Conservation (phyloP, 164 flowering plant genomes). For the Umbellularia californica region DNA sequence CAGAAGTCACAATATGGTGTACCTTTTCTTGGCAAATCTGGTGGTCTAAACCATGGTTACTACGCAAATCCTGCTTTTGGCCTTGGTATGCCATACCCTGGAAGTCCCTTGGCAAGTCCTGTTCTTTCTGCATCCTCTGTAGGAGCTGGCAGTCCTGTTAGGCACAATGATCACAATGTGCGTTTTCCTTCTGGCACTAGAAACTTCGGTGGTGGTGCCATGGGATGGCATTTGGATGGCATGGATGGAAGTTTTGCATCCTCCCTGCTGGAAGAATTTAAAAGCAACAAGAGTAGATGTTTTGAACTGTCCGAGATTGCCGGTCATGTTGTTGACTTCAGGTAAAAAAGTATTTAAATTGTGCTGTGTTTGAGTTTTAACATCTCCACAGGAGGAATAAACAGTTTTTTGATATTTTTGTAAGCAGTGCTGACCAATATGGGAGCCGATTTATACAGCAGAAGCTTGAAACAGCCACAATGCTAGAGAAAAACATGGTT, state of each 20-base stretch:
- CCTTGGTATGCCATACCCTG: conserved; percentile 49
- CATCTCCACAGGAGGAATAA: not conserved
- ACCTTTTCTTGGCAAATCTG: conserved; percentile 38
- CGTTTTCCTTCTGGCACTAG: conserved; percentile 45
- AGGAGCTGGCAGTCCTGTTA: conserved; percentile 29
- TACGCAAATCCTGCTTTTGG: conserved; percentile 42
- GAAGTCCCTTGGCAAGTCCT: conserved; percentile 62
- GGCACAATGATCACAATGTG: conserved; percentile 38
- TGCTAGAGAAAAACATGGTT: conserved; percentile 71
- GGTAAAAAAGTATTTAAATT: conserved; percentile 29
- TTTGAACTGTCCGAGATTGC: conserved; percentile 75
- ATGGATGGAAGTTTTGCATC: conserved; percentile 45
- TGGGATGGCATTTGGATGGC: conserved; percentile 12
- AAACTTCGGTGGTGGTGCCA: conserved; percentile 26
- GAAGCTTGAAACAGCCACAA: conserved; percentile 64
- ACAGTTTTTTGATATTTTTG: conserved; percentile 8
- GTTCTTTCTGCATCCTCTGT: conserved; percentile 61
- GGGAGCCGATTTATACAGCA: conserved; percentile 96
- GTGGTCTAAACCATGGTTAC: conserved; percentile 27
- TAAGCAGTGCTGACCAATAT: conserved; percentile 78
- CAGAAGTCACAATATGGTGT: conserved; percentile 22
- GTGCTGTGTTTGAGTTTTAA: not conserved
- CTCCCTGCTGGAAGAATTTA: conserved; percentile 78
- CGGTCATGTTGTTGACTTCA: conserved; percentile 80
- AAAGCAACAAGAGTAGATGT: conserved; percentile 47